These are phyloP conservation scores for Bryum argenteum DNA, from an alignment of 225 moss, liverwort and hornwort genomes.

Conservation along the genomic window DNA sequence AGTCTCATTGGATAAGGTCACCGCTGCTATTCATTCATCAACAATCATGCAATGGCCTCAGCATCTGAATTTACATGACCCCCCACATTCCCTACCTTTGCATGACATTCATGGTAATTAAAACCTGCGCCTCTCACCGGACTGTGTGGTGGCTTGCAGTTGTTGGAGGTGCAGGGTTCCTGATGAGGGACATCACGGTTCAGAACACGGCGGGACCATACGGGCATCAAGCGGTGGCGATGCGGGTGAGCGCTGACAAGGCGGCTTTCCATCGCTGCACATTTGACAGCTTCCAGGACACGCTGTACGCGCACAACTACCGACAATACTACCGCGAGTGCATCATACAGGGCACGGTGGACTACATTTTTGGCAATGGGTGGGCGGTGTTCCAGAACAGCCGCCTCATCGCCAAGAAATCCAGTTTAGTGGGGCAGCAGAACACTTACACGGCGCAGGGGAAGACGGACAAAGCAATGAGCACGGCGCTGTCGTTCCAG, in stretches of 20 bases:
- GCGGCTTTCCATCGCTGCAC: constrained; percentile 46
- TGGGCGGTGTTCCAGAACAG: constrained; percentile 59
- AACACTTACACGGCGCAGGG: constrained; percentile 64
- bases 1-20: background rate
- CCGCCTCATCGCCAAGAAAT: constrained; percentile 39
- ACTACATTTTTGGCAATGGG: constrained; percentile 67
- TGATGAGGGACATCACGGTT: constrained; percentile 50
- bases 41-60: too few species aligned
- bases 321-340: constrained; percentile 63
- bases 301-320: constrained; percentile 57
- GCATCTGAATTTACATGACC: too few species aligned
- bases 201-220: constrained; percentile 54
- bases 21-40: too few species aligned
- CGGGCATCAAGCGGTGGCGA: constrained; percentile 57
- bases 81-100: too few species aligned
- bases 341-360: constrained; percentile 44
- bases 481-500: constrained; percentile 56
- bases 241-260: constrained; percentile 58
- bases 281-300: constrained; percentile 57
- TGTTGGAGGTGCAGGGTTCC: constrained; percentile 46
- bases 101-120: too few species aligned
- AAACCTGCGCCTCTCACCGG: background rate
- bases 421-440: constrained; percentile 41
- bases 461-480: constrained; percentile 54
- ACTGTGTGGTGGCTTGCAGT: constrained; percentile 36